Percentiles rank a stretch among this genome's conserved stretches.
These are phyloP conservation scores for Cutaneotrichosporon mucoides DNA, from an alignment of 1,284 basidiomycete genomes.

Conservation along the genomic window DNA sequence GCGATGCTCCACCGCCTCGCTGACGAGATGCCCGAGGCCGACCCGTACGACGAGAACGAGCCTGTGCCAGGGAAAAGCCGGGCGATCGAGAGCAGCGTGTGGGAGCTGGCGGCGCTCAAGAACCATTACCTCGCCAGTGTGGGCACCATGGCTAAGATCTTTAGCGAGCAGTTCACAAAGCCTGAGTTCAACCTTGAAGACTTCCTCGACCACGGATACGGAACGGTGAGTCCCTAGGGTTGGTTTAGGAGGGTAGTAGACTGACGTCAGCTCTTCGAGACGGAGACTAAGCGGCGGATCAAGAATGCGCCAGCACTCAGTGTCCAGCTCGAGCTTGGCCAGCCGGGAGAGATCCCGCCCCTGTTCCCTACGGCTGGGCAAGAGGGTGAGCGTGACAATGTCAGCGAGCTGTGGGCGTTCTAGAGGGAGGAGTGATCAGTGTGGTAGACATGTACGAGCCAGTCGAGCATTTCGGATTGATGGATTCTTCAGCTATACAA, in stretches of 20 bases:
- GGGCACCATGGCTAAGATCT: conserved; percentile 76
- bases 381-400: conserved; percentile 6
- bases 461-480: not conserved
- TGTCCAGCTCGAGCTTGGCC: conserved; percentile 32
- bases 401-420: conserved; percentile 16
- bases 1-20: conserved; percentile 72
- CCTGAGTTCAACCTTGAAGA: conserved; percentile 88
- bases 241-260: too few relatives aligned
- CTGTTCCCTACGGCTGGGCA: conserved; percentile 7
- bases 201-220: conserved; percentile 93
- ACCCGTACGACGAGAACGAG: conserved; percentile 61
- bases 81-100: conserved; percentile 81
- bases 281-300: conserved; percentile 73
- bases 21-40: conserved; percentile 42
- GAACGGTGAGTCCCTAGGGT: conserved; percentile 71
- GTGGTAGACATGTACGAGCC: not conserved
- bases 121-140: conserved; percentile 81
- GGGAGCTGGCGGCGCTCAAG: conserved; percentile 81
- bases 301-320: conserved; percentile 69
- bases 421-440: not conserved
- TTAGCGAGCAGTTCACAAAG: conserved; percentile 89
- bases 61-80: conserved; percentile 69
- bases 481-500: not conserved
- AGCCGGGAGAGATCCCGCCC: conserved; percentile 3
- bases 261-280: conserved; percentile 69